A percentile compares a stretch with the other conserved stretches of the same genome.
phyloP scores from a whole-genome alignment of 2,329 filamentous ascomycete genomes.

The Colletotrichum melonis region DNA sequence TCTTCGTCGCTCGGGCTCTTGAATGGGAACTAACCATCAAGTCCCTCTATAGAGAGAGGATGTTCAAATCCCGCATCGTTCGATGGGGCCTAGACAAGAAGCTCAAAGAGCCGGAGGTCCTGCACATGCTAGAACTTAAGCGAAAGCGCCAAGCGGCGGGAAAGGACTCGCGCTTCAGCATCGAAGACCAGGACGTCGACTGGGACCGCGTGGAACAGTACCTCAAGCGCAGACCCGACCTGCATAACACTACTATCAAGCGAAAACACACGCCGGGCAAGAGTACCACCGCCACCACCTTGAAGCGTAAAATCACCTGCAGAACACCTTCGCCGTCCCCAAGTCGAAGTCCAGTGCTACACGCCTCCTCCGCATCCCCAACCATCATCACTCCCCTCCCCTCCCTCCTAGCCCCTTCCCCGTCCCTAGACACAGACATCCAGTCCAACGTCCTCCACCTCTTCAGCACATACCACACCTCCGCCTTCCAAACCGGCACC shows the following conservation, averaged over 20 bases:
- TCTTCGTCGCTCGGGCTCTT: too few species aligned
- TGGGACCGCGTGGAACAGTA: constrained; percentile 5
- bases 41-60: not conserved
- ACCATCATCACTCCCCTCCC: not conserved
- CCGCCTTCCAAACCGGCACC: not conserved
- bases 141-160: not conserved
- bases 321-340: not conserved
- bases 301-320: not conserved
- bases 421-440: not conserved
- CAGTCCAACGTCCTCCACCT: not conserved
- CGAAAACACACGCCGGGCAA: not conserved
- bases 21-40: not conserved
- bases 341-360: not conserved
- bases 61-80: not conserved
- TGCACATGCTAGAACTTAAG: not conserved
- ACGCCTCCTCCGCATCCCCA: too few species aligned
- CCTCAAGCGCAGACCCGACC: constrained; percentile 13
- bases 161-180: constrained; percentile 5
- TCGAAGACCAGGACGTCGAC: constrained; percentile 5
- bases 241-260: not conserved
- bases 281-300: not conserved
- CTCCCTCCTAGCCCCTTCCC: not conserved
- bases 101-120: not conserved
- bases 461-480: not conserved
- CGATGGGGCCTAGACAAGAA: not conserved